Base-by-base conservation (phyloP, 2,329 filamentous ascomycete genomes). In the Didymella exigua region DNA sequence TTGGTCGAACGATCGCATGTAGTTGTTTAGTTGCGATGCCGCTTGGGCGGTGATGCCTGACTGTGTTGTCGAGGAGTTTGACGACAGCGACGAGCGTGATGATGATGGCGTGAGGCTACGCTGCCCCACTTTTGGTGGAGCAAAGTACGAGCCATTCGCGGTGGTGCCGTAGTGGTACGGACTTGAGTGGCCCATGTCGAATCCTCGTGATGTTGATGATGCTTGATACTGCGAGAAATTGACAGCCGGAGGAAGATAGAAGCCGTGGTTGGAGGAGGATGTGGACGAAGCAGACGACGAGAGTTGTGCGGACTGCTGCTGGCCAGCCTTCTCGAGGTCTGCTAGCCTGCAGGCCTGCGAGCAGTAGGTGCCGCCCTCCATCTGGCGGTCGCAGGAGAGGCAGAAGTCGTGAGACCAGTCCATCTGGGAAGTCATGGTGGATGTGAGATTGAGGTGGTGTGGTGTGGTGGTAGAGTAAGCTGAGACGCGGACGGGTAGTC, bases 401-500 rank as follows among this genome's bases (percentile, higher is more conserved):
- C 93, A 97, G 84, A 91, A 96, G 77, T 96, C 89, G 76, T 89
- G 90, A 68, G 90, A 90, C 91, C 93, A 96, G 71, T 81, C 79
- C 77, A 81, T 80, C 48, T 75, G 69, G 61, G 72, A 73, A 65
- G 74, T 65, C 75, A 76, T 77, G 52, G 61, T 38, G 43, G 9
- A 23, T 31, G 33, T 34, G 21, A 29, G 43, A 27, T 40, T 19
- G 33, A 26, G 31, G 19, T 36, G 29, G 21, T 18, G 19, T 27
- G 50, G 23, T 31, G 53, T 42, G 33, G 42, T 44, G 30, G 57
- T 41, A 21, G 34, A 45, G 45, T 34, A 40, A 19, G 52, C 41
- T 42, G 41, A 19, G 30, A 54, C 21, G 51, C 38, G 42, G 52
- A 54, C 10, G 23, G 26, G 21, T 18, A 40, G 48, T 56, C 43